Conservation (phyloP, 1,284 basidiomycete species). For the Earliella scabrosa region DNA sequence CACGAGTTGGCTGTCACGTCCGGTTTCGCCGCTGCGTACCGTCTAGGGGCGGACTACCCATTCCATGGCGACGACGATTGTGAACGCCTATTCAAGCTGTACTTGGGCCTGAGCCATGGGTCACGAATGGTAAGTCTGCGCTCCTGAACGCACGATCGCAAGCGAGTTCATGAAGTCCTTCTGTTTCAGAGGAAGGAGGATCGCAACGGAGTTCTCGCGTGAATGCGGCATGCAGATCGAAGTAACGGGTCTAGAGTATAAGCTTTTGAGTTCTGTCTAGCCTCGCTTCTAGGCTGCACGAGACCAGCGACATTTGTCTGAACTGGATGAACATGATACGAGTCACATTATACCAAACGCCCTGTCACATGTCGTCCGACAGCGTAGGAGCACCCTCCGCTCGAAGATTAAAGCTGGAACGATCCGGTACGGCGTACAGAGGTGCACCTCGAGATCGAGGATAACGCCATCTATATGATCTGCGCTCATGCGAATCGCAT, state of each 20-base stretch:
- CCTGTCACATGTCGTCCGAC: background rate
- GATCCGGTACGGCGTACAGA: no score
- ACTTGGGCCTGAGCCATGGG: constrained; percentile 45
- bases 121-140: constrained; percentile 36
- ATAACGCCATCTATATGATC: no score
- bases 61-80: constrained; percentile 47
- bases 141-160: background rate
- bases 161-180: background rate
- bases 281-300: background rate
- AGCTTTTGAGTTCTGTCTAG: background rate
- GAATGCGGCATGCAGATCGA: background rate
- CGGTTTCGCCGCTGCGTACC: constrained; percentile 63
- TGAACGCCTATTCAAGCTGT: constrained; percentile 51
- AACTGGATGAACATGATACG: background rate
- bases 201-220: constrained; percentile 22
- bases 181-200: constrained; percentile 23
- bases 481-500: no score
- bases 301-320: background rate
- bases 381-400: no score
- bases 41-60: constrained; percentile 55
- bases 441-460: no score
- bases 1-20: constrained; percentile 64
- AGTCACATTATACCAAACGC: background rate
- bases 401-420: no score
- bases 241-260: no score